Percentiles rank a stretch among this genome's conserved stretches.
Evolutionary conservation across 108 stramenopile genomes (phyloP).

Genomic region (Conticribra weissflogii): DNA sequence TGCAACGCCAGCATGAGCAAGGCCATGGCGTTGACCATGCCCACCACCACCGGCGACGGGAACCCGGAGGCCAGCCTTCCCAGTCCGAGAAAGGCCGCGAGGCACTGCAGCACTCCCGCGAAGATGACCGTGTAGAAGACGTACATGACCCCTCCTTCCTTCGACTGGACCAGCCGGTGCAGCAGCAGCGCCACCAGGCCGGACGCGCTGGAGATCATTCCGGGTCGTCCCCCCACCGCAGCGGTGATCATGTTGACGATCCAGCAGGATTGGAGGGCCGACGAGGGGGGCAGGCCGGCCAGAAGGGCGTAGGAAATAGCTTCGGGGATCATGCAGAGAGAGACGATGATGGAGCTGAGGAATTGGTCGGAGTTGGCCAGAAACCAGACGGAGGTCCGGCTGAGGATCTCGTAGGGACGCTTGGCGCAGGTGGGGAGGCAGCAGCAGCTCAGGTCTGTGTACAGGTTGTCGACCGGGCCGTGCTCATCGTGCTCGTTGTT

Average conservation of each 20-base stretch:
- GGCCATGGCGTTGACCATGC: slow-evolving; percentile 65
- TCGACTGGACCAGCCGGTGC: slow-evolving; percentile 31
- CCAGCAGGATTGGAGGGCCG: slow-evolving; percentile 55
- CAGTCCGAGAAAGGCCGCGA: slow-evolving; percentile 46
- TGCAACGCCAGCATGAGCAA: slow-evolving; percentile 51
- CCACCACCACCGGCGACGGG: slow-evolving; percentile 56
- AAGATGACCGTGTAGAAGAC: slow-evolving; percentile 54
- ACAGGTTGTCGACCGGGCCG: slow-evolving; percentile 27
- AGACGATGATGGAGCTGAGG: slow-evolving; percentile 51
- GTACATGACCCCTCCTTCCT: slow-evolving; percentile 49
- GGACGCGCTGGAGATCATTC: slow-evolving; percentile 62
- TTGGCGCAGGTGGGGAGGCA: slow-evolving; percentile 49
- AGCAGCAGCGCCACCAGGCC: slow-evolving; percentile 39
- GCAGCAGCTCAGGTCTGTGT: slow-evolving; percentile 43
- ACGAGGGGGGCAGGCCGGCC: slow-evolving; percentile 54
- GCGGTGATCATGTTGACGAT: slow-evolving; percentile 57
- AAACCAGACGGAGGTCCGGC: slow-evolving; percentile 36
- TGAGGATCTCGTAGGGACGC: slow-evolving; percentile 18
- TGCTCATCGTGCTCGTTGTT: slow-evolving; percentile 10
- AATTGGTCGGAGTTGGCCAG: slow-evolving; percentile 54
- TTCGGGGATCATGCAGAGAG: slow-evolving; percentile 60
- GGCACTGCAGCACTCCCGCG: slow-evolving; percentile 50
- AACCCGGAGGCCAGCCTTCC: slow-evolving; percentile 46
- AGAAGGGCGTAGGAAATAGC: slow-evolving; percentile 58
- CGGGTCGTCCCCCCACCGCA: slow-evolving; percentile 59